Percentiles rank a stretch among this genome's conserved stretches.
Evolutionary conservation across 148 eudicot species (phyloP).

Genomic region (Chenopodium berlandieri): DNA sequence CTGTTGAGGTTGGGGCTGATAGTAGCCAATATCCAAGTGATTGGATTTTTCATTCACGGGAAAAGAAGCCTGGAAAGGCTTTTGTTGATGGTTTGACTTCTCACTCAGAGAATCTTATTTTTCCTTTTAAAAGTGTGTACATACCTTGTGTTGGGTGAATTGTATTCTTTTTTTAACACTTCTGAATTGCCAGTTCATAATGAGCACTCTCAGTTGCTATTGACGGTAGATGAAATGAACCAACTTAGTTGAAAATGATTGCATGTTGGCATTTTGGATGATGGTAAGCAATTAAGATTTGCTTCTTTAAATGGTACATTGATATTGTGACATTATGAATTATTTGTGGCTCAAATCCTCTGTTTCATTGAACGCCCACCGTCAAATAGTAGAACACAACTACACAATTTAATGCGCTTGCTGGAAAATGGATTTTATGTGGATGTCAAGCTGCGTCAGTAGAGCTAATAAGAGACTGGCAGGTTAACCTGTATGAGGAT

Average conservation of each 20-base stretch:
- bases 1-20: slow-evolving; percentile 93
- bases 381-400: neutral
- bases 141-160: neutral
- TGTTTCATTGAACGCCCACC: neutral
- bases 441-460: neutral
- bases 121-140: neutral
- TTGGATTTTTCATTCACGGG: slow-evolving; percentile 93
- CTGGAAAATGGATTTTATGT: neutral
- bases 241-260: neutral
- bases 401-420: neutral
- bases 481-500: neutral
- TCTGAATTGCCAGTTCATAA: neutral
- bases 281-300: neutral
- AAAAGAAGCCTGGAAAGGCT: slow-evolving; percentile 94
- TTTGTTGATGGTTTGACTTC: slow-evolving; percentile 91
- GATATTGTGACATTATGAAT: slow-evolving; percentile 2
- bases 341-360: neutral
- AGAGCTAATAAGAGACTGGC: neutral
- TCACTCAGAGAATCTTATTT: slow-evolving; percentile 25
- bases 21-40: slow-evolving; percentile 77
- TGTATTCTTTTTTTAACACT: neutral
- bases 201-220: no score
- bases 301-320: neutral
- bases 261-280: neutral
- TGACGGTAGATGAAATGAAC: neutral